Percentiles rank a stretch among this genome's conserved stretches.
Evolutionary conservation across 106 monocot genomes (phyloP).

Genomic region (Posidonia australis): DNA sequence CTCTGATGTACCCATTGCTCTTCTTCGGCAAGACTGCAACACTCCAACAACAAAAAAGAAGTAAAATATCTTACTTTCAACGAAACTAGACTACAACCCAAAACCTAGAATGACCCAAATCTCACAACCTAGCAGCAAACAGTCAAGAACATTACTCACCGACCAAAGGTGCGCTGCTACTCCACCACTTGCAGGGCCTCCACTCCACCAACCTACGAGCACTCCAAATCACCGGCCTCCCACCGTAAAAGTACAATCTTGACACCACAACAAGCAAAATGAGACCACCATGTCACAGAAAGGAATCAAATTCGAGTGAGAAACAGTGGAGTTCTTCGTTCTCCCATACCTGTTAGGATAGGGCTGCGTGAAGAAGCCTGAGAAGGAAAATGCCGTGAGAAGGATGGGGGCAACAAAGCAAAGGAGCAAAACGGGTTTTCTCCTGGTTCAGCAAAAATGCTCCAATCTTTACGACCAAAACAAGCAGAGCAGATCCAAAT

Average conservation of each 20-base stretch:
- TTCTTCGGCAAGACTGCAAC: conserved; percentile 46
- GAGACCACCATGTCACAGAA: background rate
- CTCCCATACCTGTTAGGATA: background rate
- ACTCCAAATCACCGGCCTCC: conserved; percentile 33
- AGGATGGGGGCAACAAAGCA: background rate
- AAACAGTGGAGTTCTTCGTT: background rate
- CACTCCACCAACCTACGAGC: conserved; percentile 36
- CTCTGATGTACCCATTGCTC: conserved; percentile 74
- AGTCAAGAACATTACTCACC: conserved; percentile 14
- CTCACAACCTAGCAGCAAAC: background rate
- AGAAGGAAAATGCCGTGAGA: background rate
- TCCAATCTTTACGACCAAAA: no score
- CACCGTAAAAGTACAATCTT: conserved; percentile 4
- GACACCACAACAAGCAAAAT: background rate
- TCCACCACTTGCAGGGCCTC: conserved; percentile 82
- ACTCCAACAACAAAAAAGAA: conserved; percentile 38
- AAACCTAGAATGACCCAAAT: background rate
- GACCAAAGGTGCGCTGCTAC: background rate
- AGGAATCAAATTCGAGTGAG: background rate
- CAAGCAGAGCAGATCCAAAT: no score
- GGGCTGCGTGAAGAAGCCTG: background rate
- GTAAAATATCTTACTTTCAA: conserved; percentile 10
- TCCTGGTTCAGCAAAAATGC: background rate
- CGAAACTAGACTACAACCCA: conserved; percentile 9
- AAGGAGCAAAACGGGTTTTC: background rate